Base-by-base conservation (phyloP, 2,329 filamentous ascomycete species). In the Cladosporium sp. region DNA sequence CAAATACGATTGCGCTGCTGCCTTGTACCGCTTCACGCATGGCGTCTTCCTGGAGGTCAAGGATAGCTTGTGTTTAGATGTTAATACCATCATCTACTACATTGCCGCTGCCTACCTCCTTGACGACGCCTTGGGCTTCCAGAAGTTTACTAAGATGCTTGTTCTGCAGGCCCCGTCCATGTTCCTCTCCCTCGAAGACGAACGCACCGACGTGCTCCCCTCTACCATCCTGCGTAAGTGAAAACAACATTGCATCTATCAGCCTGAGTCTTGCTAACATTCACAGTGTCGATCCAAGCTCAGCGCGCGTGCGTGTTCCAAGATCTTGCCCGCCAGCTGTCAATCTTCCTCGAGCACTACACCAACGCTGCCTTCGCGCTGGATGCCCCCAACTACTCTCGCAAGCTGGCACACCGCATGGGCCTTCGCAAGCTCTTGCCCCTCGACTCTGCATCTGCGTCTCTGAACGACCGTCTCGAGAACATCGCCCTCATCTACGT, bases 1-100 rank as follows among this genome's bases (percentile, higher is more conserved):
- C 40, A 50, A 58, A 30, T 57, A 53, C 38, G 55, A 58, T 20
- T 54, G 52, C n/a, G 39, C 47, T 7, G 15, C 39, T 5, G 34
- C 50, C 0, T 15, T 56, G 2, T 20, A 34, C 15, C 20, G 2
- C 1, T 24, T 37, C 2, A 41, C 37, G 0, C 18, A 36, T 17
- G 12, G 37, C 1, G 12, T 34, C 3, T 37, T 42, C 15, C 18
- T 29, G 4, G 11, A 12, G 12, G 9, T 44, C 8, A 15, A 22
- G 19, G 24, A 7, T 6, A 22, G 9, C n/a, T 48, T 11, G 6
- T 6, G 7, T 0, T 9, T 17, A 9, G 5, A 5, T 13, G 29
- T 8, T 17, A 39, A 22, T 8, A 47, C 9, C 27, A 11, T 32
- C 8, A 8, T 36, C 29, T 17, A 32, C 18, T 20, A 57, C 17